These are phyloP conservation scores for Choiromyces venosus DNA, from an alignment of 495 filamentous ascomycete genomes.

Conservation along the genomic window DNA sequence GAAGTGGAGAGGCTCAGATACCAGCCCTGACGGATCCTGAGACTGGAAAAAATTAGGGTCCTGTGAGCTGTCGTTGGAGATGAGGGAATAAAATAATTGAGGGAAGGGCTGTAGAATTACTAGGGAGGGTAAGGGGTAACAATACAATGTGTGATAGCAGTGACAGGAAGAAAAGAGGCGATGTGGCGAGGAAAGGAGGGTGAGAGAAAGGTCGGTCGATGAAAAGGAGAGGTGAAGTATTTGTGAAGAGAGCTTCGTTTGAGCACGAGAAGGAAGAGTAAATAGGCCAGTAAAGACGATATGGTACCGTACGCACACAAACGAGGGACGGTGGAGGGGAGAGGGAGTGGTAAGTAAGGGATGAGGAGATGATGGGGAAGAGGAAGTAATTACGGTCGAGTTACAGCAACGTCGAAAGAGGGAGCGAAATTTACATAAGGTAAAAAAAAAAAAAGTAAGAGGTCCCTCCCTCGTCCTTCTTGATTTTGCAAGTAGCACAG, in stretches of 20 bases:
- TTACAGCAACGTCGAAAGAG: background rate
- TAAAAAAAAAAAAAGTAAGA: slow-evolving; percentile 4
- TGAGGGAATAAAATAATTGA: background rate
- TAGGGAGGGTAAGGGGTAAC: background rate
- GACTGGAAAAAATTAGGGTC: background rate
- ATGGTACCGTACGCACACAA: slow-evolving; percentile 11
- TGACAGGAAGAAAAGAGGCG: background rate
- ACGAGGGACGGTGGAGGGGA: slow-evolving; percentile 16
- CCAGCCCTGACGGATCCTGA: background rate
- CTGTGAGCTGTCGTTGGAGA: background rate
- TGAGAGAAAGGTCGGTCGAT: slow-evolving; percentile 3
- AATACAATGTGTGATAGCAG: background rate
- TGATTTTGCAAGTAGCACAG: slow-evolving; percentile 3
- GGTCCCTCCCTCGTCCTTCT: background rate
- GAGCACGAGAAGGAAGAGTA: background rate
- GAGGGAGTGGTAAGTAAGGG: slow-evolving; percentile 6
- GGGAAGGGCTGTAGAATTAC: background rate
- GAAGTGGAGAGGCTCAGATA: background rate
- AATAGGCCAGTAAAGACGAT: background rate
- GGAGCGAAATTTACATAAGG: background rate
- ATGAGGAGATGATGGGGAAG: background rate
- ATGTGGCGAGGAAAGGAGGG: slow-evolving; percentile 11
- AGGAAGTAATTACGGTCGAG: slow-evolving; percentile 5
- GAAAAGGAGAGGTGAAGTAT: slow-evolving; percentile 5
- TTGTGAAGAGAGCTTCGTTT: background rate